Conservation (phyloP, 2,329 filamentous ascomycete genomes). For the Pseudogymnoascus sp. region DNA sequence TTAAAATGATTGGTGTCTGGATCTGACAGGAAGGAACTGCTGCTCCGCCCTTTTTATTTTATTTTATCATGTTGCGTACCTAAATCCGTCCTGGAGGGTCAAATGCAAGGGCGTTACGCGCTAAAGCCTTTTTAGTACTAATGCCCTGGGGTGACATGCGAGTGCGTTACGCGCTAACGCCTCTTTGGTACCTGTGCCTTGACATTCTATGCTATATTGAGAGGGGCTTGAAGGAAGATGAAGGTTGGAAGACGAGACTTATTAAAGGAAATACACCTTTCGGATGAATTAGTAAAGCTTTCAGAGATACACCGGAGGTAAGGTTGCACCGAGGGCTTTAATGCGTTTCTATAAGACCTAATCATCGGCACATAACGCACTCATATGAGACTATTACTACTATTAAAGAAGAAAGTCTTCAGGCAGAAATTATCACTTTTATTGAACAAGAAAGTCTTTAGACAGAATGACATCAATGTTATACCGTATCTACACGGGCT, state of each 20-base stretch:
- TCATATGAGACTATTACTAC: background rate
- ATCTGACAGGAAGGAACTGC: background rate
- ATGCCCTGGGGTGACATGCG: background rate
- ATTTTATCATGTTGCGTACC: background rate
- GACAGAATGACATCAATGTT: constrained; percentile 13
- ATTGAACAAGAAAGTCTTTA: background rate
- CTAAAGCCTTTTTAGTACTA: background rate
- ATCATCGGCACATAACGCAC: background rate
- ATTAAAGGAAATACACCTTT: background rate
- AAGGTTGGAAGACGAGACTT: background rate
- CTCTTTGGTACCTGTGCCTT: background rate
- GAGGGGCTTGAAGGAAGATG: background rate
- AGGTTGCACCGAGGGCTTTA: background rate
- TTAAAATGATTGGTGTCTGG: too few species aligned
- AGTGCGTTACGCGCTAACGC: background rate
- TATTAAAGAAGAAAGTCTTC: background rate
- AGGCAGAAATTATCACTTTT: background rate
- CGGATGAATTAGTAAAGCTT: background rate
- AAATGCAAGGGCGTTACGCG: background rate
- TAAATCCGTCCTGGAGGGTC: background rate
- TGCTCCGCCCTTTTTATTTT: too few species aligned
- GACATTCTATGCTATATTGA: background rate
- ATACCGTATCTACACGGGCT: constrained; percentile 10
- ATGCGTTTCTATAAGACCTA: background rate
- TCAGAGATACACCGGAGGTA: background rate